Evolutionary conservation across 257 asterid species (phyloP), one percentile per base, ranked within the genome.

Genomic region (Echites panduratus): DNA sequence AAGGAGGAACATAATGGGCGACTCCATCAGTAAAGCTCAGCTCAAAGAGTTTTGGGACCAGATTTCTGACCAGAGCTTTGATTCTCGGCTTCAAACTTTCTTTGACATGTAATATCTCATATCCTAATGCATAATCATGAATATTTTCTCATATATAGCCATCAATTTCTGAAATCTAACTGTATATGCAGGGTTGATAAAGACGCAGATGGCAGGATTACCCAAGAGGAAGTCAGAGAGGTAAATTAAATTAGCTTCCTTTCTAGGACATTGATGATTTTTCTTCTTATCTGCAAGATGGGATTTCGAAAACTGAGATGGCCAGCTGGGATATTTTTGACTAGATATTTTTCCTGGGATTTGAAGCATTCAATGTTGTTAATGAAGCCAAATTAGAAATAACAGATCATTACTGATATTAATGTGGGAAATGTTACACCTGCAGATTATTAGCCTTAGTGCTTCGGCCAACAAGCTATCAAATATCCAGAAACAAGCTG

Each of bases 141-240:
- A 48, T 20, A 16, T 4, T 63, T 26, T 16, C 3, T 22, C 17
- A 4, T 9, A 13, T 63, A 20, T 35, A 3, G 20, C n/a, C n/a
- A n/a, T 61, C 26, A 26, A 20, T 69, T 65, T 44, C 29, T 38
- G 10, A 35, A 43, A 5, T 58, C 40, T 53, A 41, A 49, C 43
- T 50, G 22, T 27, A 19, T 70, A 68, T 78, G 80, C 88, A 92
- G 98, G 98, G 98, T 92, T 73, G 98, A 92, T 81, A 92, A 92
- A 84, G 96, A 92, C 77, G 92, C 94, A 0, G 92, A 92, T 77
- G 96, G 96, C 20, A 84, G 91, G 75, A 85, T 92, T 61, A 82
- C 89, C 9, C 96, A 90, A 76, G 98, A 86, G 14, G 99, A 94
- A 88, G 98, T 94, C 75, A 83, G 82, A 70, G 99, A 94, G 97